phyloP scores from a whole-genome alignment of 169 alveolate species.

The Cryptosporidium canis region DNA sequence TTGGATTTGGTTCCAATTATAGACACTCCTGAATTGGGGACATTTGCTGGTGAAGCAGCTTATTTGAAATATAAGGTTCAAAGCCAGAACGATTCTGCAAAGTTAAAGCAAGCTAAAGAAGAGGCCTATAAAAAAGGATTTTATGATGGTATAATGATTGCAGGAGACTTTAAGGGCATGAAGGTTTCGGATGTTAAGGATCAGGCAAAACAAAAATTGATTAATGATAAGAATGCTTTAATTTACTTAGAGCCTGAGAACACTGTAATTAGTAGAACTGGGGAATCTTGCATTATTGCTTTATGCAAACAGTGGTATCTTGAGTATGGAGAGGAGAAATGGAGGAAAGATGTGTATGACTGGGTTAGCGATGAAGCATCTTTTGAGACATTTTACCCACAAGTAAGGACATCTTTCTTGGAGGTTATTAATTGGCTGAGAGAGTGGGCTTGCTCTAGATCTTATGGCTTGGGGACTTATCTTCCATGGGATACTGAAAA shows the following conservation, averaged over 20 bases:
- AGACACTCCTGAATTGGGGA: slow-evolving; percentile 77
- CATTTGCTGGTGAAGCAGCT: slow-evolving; percentile 81
- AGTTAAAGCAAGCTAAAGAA: slow-evolving; percentile 94
- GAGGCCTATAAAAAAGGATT: slow-evolving; percentile 95
- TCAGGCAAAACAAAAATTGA: slow-evolving; percentile 77
- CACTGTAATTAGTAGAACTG: slow-evolving; percentile 94
- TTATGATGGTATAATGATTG: slow-evolving; percentile 95
- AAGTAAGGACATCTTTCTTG: slow-evolving; percentile 72
- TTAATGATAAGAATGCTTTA: slow-evolving; percentile 80
- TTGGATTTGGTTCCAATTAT: slow-evolving; percentile 79
- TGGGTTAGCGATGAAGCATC: slow-evolving; percentile 82
- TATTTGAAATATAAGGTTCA: slow-evolving; percentile 85
- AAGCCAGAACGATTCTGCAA: slow-evolving; percentile 91
- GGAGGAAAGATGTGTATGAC: slow-evolving; percentile 91
- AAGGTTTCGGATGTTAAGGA: slow-evolving; percentile 86
- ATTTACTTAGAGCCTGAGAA: slow-evolving; percentile 97
- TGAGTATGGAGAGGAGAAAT: slow-evolving; percentile 95
- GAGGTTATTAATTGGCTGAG: slow-evolving; percentile 79
- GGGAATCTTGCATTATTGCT: slow-evolving; percentile 96
- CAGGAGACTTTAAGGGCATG: slow-evolving; percentile 90
- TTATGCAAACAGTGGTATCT: slow-evolving; percentile 97
- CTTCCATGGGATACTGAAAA: slow-evolving; percentile 92
- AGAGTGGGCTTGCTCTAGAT: slow-evolving; percentile 97
- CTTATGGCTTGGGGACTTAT: slow-evolving; percentile 97
- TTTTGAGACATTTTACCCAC: slow-evolving; percentile 76